phyloP scores from a whole-genome alignment of 2,329 filamentous ascomycete species.

The Colletotrichum theobromicola region DNA sequence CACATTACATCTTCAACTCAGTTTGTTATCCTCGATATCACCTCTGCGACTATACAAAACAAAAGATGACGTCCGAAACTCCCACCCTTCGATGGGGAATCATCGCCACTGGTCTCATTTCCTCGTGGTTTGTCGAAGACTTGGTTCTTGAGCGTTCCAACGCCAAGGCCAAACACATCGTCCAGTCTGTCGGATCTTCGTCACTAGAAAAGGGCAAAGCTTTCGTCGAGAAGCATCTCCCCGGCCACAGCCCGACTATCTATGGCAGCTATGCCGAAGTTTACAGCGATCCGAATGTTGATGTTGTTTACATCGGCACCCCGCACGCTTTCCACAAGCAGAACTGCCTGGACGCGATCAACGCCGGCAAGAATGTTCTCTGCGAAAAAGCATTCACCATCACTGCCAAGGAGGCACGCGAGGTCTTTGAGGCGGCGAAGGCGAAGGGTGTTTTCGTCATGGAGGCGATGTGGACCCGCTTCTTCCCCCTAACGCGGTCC shows the following conservation, averaged over 20 bases:
- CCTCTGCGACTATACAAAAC: neutral
- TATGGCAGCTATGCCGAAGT: constrained; percentile 45
- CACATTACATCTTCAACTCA: neutral
- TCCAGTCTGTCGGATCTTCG: constrained; percentile 47
- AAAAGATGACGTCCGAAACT: neutral
- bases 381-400: constrained; percentile 52
- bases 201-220: constrained; percentile 39
- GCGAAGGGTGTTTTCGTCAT: constrained; percentile 46
- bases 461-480: constrained; percentile 53
- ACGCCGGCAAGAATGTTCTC: constrained; percentile 46
- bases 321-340: constrained; percentile 49
- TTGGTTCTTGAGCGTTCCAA: constrained; percentile 38
- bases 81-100: constrained; percentile 40
- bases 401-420: constrained; percentile 43
- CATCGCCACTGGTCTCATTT: constrained; percentile 24
- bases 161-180: constrained; percentile 42
- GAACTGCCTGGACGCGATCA: constrained; percentile 48
- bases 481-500: constrained; percentile 41
- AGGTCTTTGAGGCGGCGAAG: constrained; percentile 44
- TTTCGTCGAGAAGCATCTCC: constrained; percentile 40
- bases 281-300: constrained; percentile 45
- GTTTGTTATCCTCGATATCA: neutral
- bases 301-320: constrained; percentile 52
- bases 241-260: constrained; percentile 30
- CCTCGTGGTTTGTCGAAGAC: constrained; percentile 43